Conservation (phyloP, 257 asterid species). For the Solanum ossicruentum region DNA sequence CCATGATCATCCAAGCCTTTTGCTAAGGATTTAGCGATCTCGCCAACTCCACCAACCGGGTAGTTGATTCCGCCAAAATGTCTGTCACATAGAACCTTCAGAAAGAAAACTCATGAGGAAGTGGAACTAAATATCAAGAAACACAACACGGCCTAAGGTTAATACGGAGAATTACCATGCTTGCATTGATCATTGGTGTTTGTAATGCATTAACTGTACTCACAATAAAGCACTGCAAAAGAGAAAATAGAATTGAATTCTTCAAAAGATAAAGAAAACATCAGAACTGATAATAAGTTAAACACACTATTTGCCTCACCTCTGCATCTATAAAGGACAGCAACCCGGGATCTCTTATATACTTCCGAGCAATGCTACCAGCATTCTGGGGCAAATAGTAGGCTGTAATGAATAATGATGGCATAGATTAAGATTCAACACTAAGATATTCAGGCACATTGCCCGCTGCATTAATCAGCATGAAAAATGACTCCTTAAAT, state of each 20-base stretch:
- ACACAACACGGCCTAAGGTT: not conserved
- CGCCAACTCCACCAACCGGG: slow-evolving; percentile 98
- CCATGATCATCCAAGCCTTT: slow-evolving; percentile 68
- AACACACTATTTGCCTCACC: slow-evolving; percentile 25
- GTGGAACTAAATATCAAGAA: not conserved
- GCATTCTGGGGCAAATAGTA: slow-evolving; percentile 94
- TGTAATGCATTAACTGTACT: slow-evolving; percentile 84
- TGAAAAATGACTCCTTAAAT: not conserved
- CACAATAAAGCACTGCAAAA: slow-evolving; percentile 86
- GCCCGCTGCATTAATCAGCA: not conserved
- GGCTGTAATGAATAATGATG: slow-evolving; percentile 44
- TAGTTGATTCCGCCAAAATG: slow-evolving; percentile 99
- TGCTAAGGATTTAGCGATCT: slow-evolving; percentile 82
- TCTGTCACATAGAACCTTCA: slow-evolving; percentile 90
- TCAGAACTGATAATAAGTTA: not conserved
- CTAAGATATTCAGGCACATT: not conserved
- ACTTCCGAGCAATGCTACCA: slow-evolving; percentile 82
- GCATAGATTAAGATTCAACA: slow-evolving; percentile 4
- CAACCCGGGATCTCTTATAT: slow-evolving; percentile 72
- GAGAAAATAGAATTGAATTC: not conserved
- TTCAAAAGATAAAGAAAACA: not conserved
- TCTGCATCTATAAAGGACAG: slow-evolving; percentile 90
- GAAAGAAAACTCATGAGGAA: slow-evolving; percentile 3
- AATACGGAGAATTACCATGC: slow-evolving; percentile 61
- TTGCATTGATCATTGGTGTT: slow-evolving; percentile 98